A percentile compares a stretch with the other conserved stretches of the same genome.
These are phyloP conservation scores for Acanthamoeba royreba DNA, from an alignment of 208 protist genomes.

Conservation along the genomic window DNA sequence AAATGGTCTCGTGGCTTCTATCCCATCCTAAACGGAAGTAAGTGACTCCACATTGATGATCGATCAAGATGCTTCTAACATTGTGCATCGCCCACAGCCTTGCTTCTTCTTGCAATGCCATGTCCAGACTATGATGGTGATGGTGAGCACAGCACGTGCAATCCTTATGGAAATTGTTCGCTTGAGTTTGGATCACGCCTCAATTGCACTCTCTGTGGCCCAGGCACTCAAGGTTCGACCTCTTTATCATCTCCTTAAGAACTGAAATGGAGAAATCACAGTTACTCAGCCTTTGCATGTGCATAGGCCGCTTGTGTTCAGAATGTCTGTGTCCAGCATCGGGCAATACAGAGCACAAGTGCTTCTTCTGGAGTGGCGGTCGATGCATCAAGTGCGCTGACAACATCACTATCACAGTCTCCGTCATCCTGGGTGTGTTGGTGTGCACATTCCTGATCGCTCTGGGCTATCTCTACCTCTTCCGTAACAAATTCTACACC, in stretches of 20 bases:
- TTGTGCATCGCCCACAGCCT: too few relatives aligned
- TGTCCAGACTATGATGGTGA: not conserved
- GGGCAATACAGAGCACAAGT: not conserved
- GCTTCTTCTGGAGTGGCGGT: not conserved
- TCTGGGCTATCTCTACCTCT: not conserved
- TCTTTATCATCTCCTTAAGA: not conserved
- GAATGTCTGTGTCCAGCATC: not conserved
- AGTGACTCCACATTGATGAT: too few relatives aligned
- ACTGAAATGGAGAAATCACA: not conserved
- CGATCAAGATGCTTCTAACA: too few relatives aligned
- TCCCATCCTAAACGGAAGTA: not conserved
- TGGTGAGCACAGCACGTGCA: not conserved
- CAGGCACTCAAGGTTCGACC: not conserved
- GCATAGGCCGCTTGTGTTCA: not conserved
- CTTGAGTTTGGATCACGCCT: not conserved
- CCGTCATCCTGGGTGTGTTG: not conserved
- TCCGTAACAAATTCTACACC: not conserved
- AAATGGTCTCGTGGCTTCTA: not conserved
- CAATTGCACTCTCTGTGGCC: not conserved
- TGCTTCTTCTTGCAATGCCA: not conserved
- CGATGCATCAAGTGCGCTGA: not conserved
- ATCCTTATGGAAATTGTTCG: not conserved
- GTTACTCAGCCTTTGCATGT: not conserved
- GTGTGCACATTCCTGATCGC: not conserved
- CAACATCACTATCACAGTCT: not conserved